phyloP scores from a whole-genome alignment of 176 grass and related monocot genomes.

The Tillandsia fasciculata region DNA sequence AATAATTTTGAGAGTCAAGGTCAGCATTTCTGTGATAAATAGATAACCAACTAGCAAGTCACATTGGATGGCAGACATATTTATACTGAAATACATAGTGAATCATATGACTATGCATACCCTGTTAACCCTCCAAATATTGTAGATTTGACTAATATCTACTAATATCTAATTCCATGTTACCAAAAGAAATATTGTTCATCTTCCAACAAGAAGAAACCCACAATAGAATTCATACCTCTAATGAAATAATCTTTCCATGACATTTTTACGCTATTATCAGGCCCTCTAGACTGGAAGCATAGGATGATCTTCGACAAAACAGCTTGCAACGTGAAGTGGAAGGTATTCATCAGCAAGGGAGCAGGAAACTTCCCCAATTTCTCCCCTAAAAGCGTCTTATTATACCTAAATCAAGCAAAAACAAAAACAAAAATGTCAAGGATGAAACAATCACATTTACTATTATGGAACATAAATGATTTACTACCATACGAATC shows the following conservation, averaged over 20 bases:
- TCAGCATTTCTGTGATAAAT: too few relatives aligned
- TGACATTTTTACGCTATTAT: slow-evolving; percentile 47
- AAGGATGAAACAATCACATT: slow-evolving; percentile 5
- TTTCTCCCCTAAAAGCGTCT: slow-evolving; percentile 94
- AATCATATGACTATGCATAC: not conserved
- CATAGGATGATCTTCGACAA: slow-evolving; percentile 74
- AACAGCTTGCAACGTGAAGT: slow-evolving; percentile 89
- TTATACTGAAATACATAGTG: not conserved
- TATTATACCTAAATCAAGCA: slow-evolving; percentile 64
- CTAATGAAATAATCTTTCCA: slow-evolving; percentile 97
- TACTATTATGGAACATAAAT: not conserved
- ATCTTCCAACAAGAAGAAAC: not conserved
- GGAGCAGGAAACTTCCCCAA: slow-evolving; percentile 97
- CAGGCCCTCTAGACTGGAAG: slow-evolving; percentile 54
- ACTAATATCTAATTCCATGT: not conserved
- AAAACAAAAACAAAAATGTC: slow-evolving; percentile 1
- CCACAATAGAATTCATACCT: slow-evolving; percentile 33
- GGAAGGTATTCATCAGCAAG: slow-evolving; percentile 97
- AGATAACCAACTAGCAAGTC: too few relatives aligned
- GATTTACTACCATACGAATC: not conserved
- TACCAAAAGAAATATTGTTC: not conserved
- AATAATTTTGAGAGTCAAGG: too few relatives aligned
- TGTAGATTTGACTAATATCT: not conserved
- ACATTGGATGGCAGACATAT: too few relatives aligned
- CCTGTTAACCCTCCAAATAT: not conserved